Conservation (phyloP, 2,329 filamentous ascomycete species). For the Fusarium solani-melongenae region DNA sequence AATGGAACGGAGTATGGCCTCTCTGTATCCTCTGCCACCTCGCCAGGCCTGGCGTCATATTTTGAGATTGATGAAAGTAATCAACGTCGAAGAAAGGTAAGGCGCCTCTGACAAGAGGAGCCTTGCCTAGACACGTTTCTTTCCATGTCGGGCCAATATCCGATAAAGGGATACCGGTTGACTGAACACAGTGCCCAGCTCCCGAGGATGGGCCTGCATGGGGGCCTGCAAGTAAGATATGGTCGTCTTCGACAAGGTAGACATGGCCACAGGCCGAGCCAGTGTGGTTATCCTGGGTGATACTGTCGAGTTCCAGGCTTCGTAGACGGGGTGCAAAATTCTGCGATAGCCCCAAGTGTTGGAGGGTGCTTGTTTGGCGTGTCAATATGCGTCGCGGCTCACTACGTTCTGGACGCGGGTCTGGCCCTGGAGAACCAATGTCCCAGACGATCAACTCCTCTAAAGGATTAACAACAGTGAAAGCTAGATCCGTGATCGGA, state of each 20-base stretch:
- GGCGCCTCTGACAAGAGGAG: background rate
- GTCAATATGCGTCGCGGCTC: background rate
- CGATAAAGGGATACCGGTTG: constrained; percentile 65
- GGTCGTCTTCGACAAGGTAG: constrained; percentile 67
- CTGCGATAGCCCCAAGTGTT: constrained; percentile 65
- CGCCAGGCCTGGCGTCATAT: background rate
- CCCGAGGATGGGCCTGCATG: constrained; percentile 55
- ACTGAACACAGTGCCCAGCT: constrained; percentile 58
- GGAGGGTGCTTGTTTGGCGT: constrained; percentile 63
- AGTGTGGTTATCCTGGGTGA: constrained; percentile 50
- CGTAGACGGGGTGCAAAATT: constrained; percentile 61
- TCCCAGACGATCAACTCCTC: constrained; percentile 71
- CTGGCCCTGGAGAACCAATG: constrained; percentile 55
- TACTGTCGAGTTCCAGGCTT: constrained; percentile 60
- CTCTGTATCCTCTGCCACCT: background rate
- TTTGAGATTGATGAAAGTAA: background rate
- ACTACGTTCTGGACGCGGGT: background rate
- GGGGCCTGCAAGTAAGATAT: constrained; percentile 59
- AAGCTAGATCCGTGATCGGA: constrained; percentile 64
- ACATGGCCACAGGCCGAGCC: constrained; percentile 50
- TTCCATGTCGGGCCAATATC: constrained; percentile 62
- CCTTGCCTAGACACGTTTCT: constrained; percentile 57
- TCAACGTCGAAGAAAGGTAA: background rate
- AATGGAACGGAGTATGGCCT: background rate
- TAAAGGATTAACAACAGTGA: constrained; percentile 66